Evolutionary conservation across 73 alveolate species (phyloP), one percentile per base, ranked within the genome.

Genomic region (Blepharisma japonicum): DNA sequence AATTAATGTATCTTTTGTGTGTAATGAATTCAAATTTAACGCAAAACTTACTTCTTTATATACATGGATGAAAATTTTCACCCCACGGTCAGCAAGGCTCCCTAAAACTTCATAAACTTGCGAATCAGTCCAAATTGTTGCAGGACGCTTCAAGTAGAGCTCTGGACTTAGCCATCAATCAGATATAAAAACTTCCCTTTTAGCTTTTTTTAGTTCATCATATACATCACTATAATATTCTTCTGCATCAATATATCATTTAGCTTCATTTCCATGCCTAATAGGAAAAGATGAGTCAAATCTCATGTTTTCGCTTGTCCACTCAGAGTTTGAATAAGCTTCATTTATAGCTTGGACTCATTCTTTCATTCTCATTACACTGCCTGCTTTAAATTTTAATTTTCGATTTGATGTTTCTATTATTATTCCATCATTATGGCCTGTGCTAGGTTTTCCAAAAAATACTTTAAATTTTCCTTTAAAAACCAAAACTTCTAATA

Each of bases 101-200:
- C 55, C 80, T 56, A 14, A 47, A 20, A 70, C 80, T 70, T 47
- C 66, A 38, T 9, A 11, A 14, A 70, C n/a, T 70, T 14, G 23
- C 4, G 80, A 70, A 18, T 45, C 46, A 18, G 80, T 48, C n/a
- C 27, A 14, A 14, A 9, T 0, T 38, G 0, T 21, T 9, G 71
- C 25, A 6, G 94, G 94, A 39, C 98, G 74, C 50, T 84, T 89
- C 46, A 90, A 56, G 79, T 77, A 90, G n/a, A 90, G 77, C 77
- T 89, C 92, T 0, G 98, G 96, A 77, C 94, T 77, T 79, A 93
- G 90, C 98, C 98, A 93, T 96, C 98, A 93, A 83, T 93, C 98
- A 50, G 97, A 86, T 21, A 93, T 93, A 71, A 91, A 93, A 42
- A 89, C 87, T 55, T 90, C 84, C 68, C 79, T 78, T 78, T 81